A percentile compares a stretch with the other conserved stretches of the same genome.
Evolutionary conservation across 1,139 yeast genomes (phyloP).

Genomic region (Blastobotrys indianensis): DNA sequence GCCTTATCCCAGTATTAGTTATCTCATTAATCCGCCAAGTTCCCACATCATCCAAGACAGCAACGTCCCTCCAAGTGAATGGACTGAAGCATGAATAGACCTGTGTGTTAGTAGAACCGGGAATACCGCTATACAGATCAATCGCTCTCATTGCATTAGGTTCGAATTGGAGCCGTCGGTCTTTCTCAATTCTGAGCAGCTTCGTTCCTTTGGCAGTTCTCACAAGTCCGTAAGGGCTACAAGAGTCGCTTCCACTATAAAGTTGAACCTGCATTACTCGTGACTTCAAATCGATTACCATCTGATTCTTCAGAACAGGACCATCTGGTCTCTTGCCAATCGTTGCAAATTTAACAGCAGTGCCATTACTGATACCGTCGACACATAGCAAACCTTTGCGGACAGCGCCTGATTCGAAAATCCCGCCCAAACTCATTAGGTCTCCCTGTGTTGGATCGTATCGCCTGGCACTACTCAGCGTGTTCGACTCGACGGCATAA

Average conservation of each 20-base stretch:
- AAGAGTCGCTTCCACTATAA: constrained; percentile 14
- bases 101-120: constrained; percentile 3
- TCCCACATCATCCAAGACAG: constrained; percentile 17
- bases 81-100: constrained; percentile 19
- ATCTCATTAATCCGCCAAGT: constrained; percentile 17
- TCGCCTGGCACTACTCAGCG: constrained; percentile 11
- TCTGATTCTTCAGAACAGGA: background rate
- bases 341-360: constrained; percentile 3
- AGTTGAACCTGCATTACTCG: constrained; percentile 18
- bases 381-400: constrained; percentile 12
- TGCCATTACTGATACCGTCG: constrained; percentile 12
- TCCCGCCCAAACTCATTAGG: constrained; percentile 15
- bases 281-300: constrained; percentile 13
- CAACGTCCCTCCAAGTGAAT: constrained; percentile 17
- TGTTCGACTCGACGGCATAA: constrained; percentile 15
- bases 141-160: background rate
- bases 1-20: constrained; percentile 1
- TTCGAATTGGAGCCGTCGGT: background rate
- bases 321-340: constrained; percentile 3
- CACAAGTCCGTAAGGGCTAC: constrained; percentile 16
- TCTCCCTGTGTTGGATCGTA: constrained; percentile 22
- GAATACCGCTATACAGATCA: constrained; percentile 5
- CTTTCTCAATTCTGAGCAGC: constrained; percentile 1
- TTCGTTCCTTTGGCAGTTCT: constrained; percentile 17
- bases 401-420: background rate